Evolutionary conservation across 306 rosid species (phyloP), one percentile per base, ranked within the genome.

Genomic region (Rosa persica): DNA sequence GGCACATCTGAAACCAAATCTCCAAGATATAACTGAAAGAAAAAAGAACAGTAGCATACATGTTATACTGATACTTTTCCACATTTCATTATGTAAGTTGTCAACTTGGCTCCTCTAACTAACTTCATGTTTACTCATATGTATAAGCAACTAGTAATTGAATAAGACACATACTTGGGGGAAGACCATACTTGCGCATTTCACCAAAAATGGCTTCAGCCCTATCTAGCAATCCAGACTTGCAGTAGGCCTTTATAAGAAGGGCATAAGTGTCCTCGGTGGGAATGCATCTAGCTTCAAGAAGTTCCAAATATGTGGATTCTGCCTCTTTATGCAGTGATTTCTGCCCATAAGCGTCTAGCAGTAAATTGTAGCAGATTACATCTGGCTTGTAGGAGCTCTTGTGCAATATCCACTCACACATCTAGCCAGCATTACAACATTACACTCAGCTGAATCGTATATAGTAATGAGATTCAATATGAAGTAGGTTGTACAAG

Each of bases 231-330:
- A 86, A 70, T 27, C 97, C 97, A 64, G 86, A 89, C 76, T 86
- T 76, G 89, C 98, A 92, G 78, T 91, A 92, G 76, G 93, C 96
- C 86, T 86, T 92, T 58, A 95, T 81, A 73, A 92, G 97, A 80
- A 95, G 97, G 13, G 97, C 97, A 85, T 92, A 95, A 54, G 97
- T 95, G 81, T 95, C 97, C 78, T 95, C 98, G 6, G 94, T 95
- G 23, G 98, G 98, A 48, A 95, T 72, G 84, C 98, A 90, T 69
- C 85, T 75, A 78, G 85, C 86, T 84, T 86, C 92, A 74, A 89
- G 87, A 85, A 94, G 98, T 76, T 91, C 89, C 20, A 95, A 86
- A 85, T 95, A 95, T 20, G 84, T 83, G 43, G 95, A 89, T 78
- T 92, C 93, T 73, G 96, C 97, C 34, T 88, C 95, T 81, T 89